Evolutionary conservation across 371 early-diverging fungal genomes (phyloP), one percentile per base, ranked within the genome.

Genomic region (Basidiobolus heterosporus): DNA sequence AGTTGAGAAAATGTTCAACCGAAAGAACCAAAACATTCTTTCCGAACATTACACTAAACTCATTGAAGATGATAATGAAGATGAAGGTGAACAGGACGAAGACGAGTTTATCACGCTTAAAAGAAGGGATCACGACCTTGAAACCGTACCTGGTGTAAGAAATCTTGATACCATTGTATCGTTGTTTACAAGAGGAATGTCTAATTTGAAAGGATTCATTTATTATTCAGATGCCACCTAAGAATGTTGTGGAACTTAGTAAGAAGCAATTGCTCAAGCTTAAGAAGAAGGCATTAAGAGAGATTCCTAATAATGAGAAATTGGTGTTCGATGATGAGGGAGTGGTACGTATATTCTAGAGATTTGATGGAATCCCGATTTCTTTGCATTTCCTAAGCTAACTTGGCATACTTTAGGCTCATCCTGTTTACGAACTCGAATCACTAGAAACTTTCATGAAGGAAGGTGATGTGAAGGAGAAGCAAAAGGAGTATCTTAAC

Each of bases 261-360:
- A 48, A 48, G 21, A 19, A 42, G 11, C 49, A 66, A 46, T 64
- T 80, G 62, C 76, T 80, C 43, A 88, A 85, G 65, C 57, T 80
- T 22, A 88, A 88, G 62, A 73, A 80, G 56, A 77, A 82, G 47
- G 59, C 67, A 39, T 66, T 81, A 57, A 80, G 85, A 62, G 71
- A 69, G 35, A 57, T 64, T 42, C 66, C 78, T 41, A 73, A 69
- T 53, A 75, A 77, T 51, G 71, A 82, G 45, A 81, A 80, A 59
- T 22, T 87, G 15, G 55, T 88, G 41, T 95, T 92, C 63, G 91
- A 92, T 66, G 94, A 93, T 44, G 91, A 91, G 5, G 96, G 96
- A 45, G 73, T 76, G 19, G 82, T 78, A 45, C 62, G 67, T 49
- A 19, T 38, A 18, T 17, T 14, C 4, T 20, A 6, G 2, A 30